Base-by-base conservation (phyloP, 2,329 filamentous ascomycete genomes). In the Aspergillus chevalieri region DNA sequence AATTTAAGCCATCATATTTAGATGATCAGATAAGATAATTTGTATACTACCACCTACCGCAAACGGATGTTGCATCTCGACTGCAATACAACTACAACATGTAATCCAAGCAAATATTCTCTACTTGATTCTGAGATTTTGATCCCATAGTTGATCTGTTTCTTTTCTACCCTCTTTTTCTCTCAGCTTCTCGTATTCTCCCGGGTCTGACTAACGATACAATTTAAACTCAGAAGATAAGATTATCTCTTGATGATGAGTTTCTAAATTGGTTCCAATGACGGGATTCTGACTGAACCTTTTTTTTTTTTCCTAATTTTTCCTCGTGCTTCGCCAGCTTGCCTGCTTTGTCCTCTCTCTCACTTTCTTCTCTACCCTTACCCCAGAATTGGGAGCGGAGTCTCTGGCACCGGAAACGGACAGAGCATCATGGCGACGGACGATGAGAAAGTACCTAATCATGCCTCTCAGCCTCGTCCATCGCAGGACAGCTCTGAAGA, bases 191-290 rank as follows among this genome's bases (percentile, higher is more conserved):
- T 28, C 8, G 26, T 28, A 28, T 28, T 28, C 9, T 28, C 26
- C 26, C 26, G 26, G 10, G 9, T 28, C 26, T 10, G 26, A 30
- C 26, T 30, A 30, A 78, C 65, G 68, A 39, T 19, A 6, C 77
- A 66, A 66, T 76, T 62, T 51, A 77, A 72, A 45, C 78, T 81
- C 17, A 80, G 77, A 15, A 78, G 75, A 65, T 71, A 14, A 64
- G 68, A 4, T 72, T 68, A 0, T 74, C 74, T 9, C 72, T 72
- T 0, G 68, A 66, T 0, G 64, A 67, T 0, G 68, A 74, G 28
- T 49, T 74, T 1, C 51, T 74, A 5, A 68, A 73, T 38, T 65
- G 63, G 0, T 30, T 30, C 26, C 7, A 12, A 12, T 30, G 26
- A 30, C 19, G 36, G 19, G n/a, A 19, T 39, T 39, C 15, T 39